Evolutionary conservation across 192 early-diverging fungal genomes (phyloP).

Genomic region (Linnemannia exigua): DNA sequence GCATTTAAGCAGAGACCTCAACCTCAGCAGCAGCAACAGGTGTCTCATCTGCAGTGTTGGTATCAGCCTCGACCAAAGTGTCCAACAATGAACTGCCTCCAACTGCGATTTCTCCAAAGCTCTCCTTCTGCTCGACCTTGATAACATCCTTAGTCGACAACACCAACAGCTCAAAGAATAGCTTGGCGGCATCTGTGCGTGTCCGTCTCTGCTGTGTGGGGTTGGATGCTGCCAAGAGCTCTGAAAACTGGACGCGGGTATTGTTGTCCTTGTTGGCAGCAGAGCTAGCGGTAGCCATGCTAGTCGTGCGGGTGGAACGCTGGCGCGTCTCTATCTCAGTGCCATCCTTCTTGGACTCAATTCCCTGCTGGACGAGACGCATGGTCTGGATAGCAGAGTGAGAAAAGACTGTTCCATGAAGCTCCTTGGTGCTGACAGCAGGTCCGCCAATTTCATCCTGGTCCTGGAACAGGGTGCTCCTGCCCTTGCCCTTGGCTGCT

Average conservation of each 20-base stretch:
- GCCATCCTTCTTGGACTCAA: slow-evolving; percentile 55
- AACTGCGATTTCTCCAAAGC: slow-evolving; percentile 90
- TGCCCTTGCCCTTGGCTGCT: slow-evolving; percentile 9
- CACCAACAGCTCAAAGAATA: slow-evolving; percentile 96
- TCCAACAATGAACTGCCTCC: slow-evolving; percentile 59
- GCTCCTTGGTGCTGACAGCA: slow-evolving; percentile 24
- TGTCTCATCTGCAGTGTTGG: slow-evolving; percentile 11
- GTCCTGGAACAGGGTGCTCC: slow-evolving; percentile 28
- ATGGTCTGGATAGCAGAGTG: slow-evolving; percentile 76
- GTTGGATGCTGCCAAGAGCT: slow-evolving; percentile 32
- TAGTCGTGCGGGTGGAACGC: slow-evolving; percentile 36
- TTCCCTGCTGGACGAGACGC: slow-evolving; percentile 63
- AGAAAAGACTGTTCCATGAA: slow-evolving; percentile 64
- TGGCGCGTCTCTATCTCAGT: slow-evolving; percentile 13
- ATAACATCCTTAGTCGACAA: slow-evolving; percentile 90
- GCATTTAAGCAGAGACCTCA: neutral
- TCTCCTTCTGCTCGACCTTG: slow-evolving; percentile 79
- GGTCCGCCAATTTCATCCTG: slow-evolving; percentile 25
- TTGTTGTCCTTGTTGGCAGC: slow-evolving; percentile 29
- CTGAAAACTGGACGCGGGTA: slow-evolving; percentile 32
- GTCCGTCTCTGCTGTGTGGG: slow-evolving; percentile 57
- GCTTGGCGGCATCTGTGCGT: slow-evolving; percentile 78
- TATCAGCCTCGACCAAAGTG: slow-evolving; percentile 42
- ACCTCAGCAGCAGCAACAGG: neutral
- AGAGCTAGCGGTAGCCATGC: slow-evolving; percentile 37